A percentile compares a stretch with the other conserved stretches of the same genome.
Evolutionary conservation across 2,329 filamentous ascomycete species (phyloP).

Genomic region (Alternaria hordeiaustralica): DNA sequence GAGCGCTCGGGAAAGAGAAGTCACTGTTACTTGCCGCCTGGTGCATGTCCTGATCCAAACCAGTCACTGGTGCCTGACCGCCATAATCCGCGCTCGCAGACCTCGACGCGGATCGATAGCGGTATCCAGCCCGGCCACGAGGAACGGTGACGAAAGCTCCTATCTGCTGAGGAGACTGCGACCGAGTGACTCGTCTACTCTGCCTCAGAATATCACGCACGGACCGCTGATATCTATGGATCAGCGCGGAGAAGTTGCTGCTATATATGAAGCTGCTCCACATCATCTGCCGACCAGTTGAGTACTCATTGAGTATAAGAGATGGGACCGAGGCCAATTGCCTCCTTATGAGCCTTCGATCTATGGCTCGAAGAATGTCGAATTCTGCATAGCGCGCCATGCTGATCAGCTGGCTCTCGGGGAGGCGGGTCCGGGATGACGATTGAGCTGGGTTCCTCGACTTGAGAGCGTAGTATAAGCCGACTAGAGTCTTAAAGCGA

Average conservation of each 20-base stretch:
- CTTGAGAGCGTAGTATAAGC: background rate
- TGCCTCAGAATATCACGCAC: background rate
- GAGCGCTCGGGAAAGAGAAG: background rate
- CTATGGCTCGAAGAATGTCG: background rate
- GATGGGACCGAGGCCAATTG: background rate
- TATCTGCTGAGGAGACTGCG: background rate
- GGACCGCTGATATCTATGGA: background rate
- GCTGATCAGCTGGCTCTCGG: background rate
- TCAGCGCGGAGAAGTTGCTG: background rate
- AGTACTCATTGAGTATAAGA: background rate
- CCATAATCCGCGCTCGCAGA: background rate
- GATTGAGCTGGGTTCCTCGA: background rate
- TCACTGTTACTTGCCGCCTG: background rate
- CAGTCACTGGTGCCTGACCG: background rate
- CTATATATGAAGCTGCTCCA: background rate
- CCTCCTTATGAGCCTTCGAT: background rate
- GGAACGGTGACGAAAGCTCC: background rate
- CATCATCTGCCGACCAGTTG: background rate
- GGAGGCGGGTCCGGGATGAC: background rate
- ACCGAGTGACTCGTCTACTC: background rate
- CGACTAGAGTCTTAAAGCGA: background rate
- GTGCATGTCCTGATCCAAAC: too few species aligned
- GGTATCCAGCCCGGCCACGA: background rate
- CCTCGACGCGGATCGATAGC: background rate
- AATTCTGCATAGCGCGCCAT: background rate